Conservation (phyloP, 495 filamentous ascomycete genomes). For the Neurospora terricola region DNA sequence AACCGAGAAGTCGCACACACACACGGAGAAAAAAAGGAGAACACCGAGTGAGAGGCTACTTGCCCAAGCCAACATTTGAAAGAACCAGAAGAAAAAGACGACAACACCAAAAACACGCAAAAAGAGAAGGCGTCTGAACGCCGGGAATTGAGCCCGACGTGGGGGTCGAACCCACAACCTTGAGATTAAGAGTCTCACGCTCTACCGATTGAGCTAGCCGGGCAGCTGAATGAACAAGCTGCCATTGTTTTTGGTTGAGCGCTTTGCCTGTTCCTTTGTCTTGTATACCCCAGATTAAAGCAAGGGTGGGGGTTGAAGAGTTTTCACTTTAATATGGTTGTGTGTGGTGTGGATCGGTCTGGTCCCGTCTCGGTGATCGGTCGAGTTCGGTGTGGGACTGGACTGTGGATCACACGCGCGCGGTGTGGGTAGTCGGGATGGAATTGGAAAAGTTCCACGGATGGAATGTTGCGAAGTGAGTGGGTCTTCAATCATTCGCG, state of each 20-base stretch:
- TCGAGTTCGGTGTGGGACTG: background rate
- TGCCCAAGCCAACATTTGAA: too few relatives aligned
- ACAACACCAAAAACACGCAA: background rate
- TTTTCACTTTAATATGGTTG: background rate
- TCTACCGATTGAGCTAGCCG: constrained; percentile 65
- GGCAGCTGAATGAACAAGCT: background rate
- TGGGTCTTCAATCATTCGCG: background rate
- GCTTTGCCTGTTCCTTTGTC: background rate
- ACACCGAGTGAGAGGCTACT: too few relatives aligned
- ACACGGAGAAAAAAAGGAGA: background rate
- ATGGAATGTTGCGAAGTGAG: background rate
- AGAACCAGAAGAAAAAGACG: background rate
- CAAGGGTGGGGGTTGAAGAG: background rate
- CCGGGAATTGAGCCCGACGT: background rate
- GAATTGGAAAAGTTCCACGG: background rate
- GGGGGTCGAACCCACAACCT: background rate
- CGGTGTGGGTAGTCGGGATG: background rate
- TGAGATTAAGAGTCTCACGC: constrained; percentile 54
- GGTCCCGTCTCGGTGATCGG: background rate
- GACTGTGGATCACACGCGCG: background rate
- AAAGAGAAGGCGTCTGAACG: background rate
- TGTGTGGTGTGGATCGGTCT: background rate
- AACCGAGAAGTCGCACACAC: background rate
- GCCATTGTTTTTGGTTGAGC: background rate
- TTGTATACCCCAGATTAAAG: background rate